phyloP scores from a whole-genome alignment of 1,139 yeast genomes.

The Kluyveromyces marxianus region DNA sequence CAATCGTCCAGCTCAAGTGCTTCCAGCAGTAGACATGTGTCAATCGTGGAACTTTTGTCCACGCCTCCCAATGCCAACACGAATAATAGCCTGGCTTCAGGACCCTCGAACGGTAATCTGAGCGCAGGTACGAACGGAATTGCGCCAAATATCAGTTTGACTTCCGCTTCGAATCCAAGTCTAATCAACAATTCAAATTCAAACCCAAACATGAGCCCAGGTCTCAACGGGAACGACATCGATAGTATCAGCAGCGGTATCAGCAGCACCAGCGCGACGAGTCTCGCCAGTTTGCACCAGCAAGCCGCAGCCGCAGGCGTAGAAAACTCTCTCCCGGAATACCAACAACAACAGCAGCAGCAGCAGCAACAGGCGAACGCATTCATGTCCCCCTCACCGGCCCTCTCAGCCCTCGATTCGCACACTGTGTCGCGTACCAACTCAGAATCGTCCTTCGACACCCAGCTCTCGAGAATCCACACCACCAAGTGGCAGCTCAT shows the following conservation, averaged over 20 bases:
- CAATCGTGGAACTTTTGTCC: slow-evolving; percentile 78
- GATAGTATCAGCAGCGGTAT: neutral
- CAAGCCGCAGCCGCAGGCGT: neutral
- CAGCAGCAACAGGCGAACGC: neutral
- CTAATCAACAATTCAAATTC: neutral
- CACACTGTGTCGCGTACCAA: slow-evolving; percentile 33
- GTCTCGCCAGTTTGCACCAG: neutral
- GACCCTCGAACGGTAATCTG: neutral
- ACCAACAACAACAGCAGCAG: neutral
- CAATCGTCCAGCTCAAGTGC: slow-evolving; percentile 3
- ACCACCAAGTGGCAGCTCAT: slow-evolving; percentile 62
- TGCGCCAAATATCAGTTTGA: neutral
- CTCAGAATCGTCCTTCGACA: slow-evolving; percentile 17
- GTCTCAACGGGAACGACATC: slow-evolving; percentile 3
- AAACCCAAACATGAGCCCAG: slow-evolving; percentile 1
- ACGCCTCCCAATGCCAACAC: slow-evolving; percentile 61
- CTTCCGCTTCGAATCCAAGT: neutral
- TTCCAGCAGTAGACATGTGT: slow-evolving; percentile 41
- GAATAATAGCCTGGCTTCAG: neutral
- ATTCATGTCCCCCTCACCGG: neutral
- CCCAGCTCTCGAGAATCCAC: slow-evolving; percentile 15
- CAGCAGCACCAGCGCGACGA: neutral
- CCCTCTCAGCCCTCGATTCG: neutral
- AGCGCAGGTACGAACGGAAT: neutral
- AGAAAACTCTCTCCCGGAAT: neutral